Percentiles rank a stretch among this genome's conserved stretches.
phyloP scores from a whole-genome alignment of 768 basidiomycete species.

The Gymnopilus dilepis region DNA sequence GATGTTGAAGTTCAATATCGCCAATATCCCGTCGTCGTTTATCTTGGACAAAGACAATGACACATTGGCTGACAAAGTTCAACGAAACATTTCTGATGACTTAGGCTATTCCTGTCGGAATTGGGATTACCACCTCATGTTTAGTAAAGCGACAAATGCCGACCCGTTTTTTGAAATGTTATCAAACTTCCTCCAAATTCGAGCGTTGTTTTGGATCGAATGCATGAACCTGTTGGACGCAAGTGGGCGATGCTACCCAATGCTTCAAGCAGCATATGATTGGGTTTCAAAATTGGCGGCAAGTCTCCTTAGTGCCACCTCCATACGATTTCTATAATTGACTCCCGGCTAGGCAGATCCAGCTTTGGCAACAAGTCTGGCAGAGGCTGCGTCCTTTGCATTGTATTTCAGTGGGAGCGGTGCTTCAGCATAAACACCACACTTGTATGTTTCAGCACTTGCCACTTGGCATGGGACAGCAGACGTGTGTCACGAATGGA shows the following conservation, averaged over 20 bases:
- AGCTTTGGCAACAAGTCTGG: conserved; percentile 9
- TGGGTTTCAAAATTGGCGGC: conserved; percentile 14
- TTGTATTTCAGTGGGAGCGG: conserved; percentile 23
- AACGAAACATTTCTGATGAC: conserved; percentile 15
- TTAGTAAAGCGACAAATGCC: not conserved
- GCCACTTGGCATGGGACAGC: conserved; percentile 17
- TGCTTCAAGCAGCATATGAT: conserved; percentile 21
- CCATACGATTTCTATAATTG: too few species aligned
- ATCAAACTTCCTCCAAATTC: conserved; percentile 22
- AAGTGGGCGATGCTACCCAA: conserved; percentile 17
- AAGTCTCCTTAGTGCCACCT: too few species aligned
- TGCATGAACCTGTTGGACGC: conserved; percentile 31
- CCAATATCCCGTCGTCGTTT: conserved; percentile 24
- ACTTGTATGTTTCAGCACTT: conserved; percentile 27
- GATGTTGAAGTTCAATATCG: conserved; percentile 26
- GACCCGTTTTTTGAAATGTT: conserved; percentile 4
- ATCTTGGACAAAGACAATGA: conserved; percentile 19
- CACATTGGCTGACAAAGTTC: not conserved
- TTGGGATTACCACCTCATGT: conserved; percentile 21
- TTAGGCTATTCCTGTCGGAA: conserved; percentile 18
- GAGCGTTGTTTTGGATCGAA: conserved; percentile 33
- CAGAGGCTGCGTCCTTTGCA: conserved; percentile 25
- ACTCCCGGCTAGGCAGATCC: too few species aligned
- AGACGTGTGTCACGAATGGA: conserved; percentile 13
- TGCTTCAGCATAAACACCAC: conserved; percentile 23